Base-by-base conservation (phyloP, 768 basidiomycete species). In the Terana coerulea region DNA sequence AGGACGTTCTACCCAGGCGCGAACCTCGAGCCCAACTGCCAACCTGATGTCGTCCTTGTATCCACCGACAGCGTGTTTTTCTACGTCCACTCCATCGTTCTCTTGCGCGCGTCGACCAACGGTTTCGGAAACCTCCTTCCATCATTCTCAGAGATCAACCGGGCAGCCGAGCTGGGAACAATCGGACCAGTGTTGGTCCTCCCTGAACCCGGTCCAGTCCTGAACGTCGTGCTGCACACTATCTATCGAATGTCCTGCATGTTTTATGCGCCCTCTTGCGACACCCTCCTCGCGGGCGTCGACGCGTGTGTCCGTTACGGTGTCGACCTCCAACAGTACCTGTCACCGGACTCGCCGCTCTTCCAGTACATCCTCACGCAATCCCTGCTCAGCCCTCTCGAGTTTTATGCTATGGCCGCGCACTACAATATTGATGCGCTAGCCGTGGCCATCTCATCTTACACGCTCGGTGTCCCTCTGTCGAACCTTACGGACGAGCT, bases 61-160 rank as follows among this genome's bases (percentile, higher is more conserved):
- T 83, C 88, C 3, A 75, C 80, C 29, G 90, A 93, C 61, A 76
- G 77, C n/a, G 88, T 93, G 31, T 89, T 90, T 67, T 93, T 93
- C 75, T 91, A 91, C 61, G 84, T 84, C 7, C 88, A 91, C 64
- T 70, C 74, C 0, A 70, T 80, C 39, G 58, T 80, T 46, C 70
- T 92, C 35, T 72, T 85, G 30, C 61, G 66, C 3, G 75, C 72
- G 9, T 92, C 91, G 14, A 67, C 70, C 30, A 84, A 92, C 62
- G 59, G 81, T 37, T 91, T 91, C 67, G 74, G 76, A 37, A 70
- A 73, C 5, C 74, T 81, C 36, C 68, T 92, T 19, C 77, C 83
- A 2, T 22, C 52, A 19, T 8, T 10, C 11, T 12, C 19, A 19
- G 8, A 30, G n/a, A n/a, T n/a, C n/a, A n/a, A n/a, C n/a, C n/a